Percentiles rank a stretch among this genome's conserved stretches.
Conservation (phyloP, 345 rosid species). For the Reutealis trisperma region DNA sequence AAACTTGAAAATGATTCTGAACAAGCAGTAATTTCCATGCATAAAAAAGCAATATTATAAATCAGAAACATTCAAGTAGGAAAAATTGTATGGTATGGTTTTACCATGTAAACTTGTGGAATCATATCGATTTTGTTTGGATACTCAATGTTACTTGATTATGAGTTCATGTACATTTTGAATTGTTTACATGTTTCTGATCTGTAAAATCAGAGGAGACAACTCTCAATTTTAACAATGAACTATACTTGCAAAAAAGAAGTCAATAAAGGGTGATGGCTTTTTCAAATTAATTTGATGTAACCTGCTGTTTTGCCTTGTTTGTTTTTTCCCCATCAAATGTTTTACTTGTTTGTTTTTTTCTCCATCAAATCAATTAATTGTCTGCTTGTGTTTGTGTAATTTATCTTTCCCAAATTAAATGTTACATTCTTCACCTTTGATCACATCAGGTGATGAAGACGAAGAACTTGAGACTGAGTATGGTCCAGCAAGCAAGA, state of each 20-base stretch:
- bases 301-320: neutral
- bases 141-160: neutral
- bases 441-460: conserved; percentile 60
- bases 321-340: neutral
- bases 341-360: neutral
- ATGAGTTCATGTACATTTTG: too few relatives aligned
- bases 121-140: too few relatives aligned
- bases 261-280: neutral
- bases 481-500: conserved; percentile 80
- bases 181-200: neutral
- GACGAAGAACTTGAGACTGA: conserved; percentile 81
- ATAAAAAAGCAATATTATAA: neutral
- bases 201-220: neutral
- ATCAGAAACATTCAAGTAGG: neutral
- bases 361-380: neutral
- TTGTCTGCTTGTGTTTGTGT: neutral
- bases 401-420: neutral
- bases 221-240: neutral
- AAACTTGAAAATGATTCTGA: neutral
- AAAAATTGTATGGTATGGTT: neutral
- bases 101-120: neutral
- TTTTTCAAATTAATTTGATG: neutral
- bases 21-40: neutral
- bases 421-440: conserved; percentile 3
- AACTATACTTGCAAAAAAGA: neutral